Evolutionary conservation across 2,329 filamentous ascomycete species (phyloP), one percentile per base, ranked within the genome.

Genomic region (Graphilbum sp.): DNA sequence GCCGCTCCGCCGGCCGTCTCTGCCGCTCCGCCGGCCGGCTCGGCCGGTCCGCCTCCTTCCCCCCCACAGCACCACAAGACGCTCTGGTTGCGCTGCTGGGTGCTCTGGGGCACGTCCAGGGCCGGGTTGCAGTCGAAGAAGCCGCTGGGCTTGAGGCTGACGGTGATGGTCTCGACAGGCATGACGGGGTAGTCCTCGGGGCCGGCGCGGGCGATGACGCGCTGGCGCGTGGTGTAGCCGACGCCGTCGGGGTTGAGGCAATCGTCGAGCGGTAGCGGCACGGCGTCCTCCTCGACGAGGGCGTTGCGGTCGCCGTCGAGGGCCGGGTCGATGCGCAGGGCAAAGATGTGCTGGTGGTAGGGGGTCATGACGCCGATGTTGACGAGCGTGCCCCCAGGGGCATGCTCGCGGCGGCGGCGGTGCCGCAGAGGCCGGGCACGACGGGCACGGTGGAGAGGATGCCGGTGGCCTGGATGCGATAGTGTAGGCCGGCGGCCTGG

Each of bases 311-410:
- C 57, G 0, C 73, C 72, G 46, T 79, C 73, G 33, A 79, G 59
- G 1, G 70, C 68, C 0, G 74, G 72, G 45, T 82, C 75, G 35
- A 82, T 70, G 1, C 76, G 64, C 27, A 74, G 54, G 18, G 62
- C 67, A 49, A 83, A 81, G 34, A 82, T 62, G 54, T 82, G 77
- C 50, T 83, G 78, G 45, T 82, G 77, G 50, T 79, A 75, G 41
- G 75, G 73, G 0, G 76, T 78, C 2, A 81, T 55, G 0, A 75
- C 69, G 0, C 76, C 76, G 0, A 70, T 67, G 0, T 63, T 61
- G 2, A 83, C 75, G 1, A 77, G 59, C 40, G 69, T 79, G n/a
- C 74, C 74, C 51, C 66, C 78, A 3, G 52, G 48, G n/a, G 31
- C 20, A 12, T n/a, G 27, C 38, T n/a, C n/a, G n/a, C n/a, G n/a